A percentile compares a stretch with the other conserved stretches of the same genome.
Conservation (phyloP, 495 filamentous ascomycete species). For the Aspergillus egyptiacus region DNA sequence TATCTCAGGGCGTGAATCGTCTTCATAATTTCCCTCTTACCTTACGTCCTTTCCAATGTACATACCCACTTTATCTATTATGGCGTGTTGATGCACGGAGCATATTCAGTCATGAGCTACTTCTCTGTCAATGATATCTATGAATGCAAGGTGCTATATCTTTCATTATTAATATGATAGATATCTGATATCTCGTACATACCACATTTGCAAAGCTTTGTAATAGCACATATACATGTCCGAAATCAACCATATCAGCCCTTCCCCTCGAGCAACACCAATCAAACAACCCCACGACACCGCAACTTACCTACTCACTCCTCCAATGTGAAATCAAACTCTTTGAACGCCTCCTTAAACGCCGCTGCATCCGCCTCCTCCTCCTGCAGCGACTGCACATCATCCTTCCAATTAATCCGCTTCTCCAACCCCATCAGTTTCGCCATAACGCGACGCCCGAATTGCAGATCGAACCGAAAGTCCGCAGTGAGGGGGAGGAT, state of each 20-base stretch:
- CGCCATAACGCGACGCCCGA: conserved; percentile 74
- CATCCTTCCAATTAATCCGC: conserved; percentile 74
- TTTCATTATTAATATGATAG: background rate
- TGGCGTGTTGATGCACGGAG: background rate
- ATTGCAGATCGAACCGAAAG: conserved; percentile 58
- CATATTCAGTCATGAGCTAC: background rate
- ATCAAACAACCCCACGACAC: too few species aligned
- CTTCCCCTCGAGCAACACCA: too few species aligned
- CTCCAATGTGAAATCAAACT: conserved; percentile 70
- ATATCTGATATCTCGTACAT: background rate
- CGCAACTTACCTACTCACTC: too few species aligned
- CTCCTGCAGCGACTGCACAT: conserved; percentile 66
- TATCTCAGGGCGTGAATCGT: too few species aligned
- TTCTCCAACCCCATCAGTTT: conserved; percentile 74
- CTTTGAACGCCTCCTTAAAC: conserved; percentile 80
- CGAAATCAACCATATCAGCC: too few species aligned
- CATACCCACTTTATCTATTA: background rate
- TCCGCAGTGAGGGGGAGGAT: conserved; percentile 46
- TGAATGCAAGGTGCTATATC: conserved; percentile 2
- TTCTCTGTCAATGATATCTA: conserved; percentile 1
- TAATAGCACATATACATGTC: too few species aligned
- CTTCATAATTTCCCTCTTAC: too few species aligned
- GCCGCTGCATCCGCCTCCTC: conserved; percentile 72
- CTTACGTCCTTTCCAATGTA: too few species aligned
- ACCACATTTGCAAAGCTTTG: too few species aligned